Base-by-base conservation (phyloP, 2,329 filamentous ascomycete species). In the Ophiostoma himal-ulmi region DNA sequence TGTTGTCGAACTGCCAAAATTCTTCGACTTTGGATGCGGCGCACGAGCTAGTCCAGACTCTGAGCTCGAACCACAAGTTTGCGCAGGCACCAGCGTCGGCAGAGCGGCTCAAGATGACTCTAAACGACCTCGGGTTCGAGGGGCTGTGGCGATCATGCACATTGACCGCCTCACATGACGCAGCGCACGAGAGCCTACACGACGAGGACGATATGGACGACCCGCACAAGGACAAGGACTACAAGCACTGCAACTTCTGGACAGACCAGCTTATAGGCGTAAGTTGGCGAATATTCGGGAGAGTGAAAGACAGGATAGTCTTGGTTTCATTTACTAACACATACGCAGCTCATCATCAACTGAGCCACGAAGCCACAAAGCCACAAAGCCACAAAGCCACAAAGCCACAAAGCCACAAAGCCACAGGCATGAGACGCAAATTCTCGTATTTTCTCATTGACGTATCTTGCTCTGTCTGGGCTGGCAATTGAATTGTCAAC, bases 231-330 rank as follows among this genome's bases (percentile, higher is more conserved):
- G 60, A 39, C 65, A 83, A 85, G 13, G 81, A 82, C 13, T 84
- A 85, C 72, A 81, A 80, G 69, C 82, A 84, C 73, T 85, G 84
- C 74, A 83, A 86, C 70, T 78, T 79, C 65, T 77, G 88, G 65
- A 88, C 85, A 2, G 86, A 88, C 76, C 86, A 84, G 77, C 79
- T 89, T 44, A 88, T 89, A 73, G 85, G 88, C 81, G 86, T 88
- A 76, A 69, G 74, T 14, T 48, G 10, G 37, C 37, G 13, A 48
- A 2, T 48, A 8, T 20, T 48, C 11, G 17, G 44, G 44, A 48
- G 17, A 20, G 17, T 20, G 44, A 48, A 48, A 48, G 44, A 17
- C 44, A 5, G 6, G 20, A 20, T 20, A 5, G 26, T 26, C 52
- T 57, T 7, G 22, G n/a, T 57, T 57, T 57, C 52, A 22, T 26